Base-by-base conservation (phyloP, 805 yeast genomes). In the Starmera caribaea region DNA sequence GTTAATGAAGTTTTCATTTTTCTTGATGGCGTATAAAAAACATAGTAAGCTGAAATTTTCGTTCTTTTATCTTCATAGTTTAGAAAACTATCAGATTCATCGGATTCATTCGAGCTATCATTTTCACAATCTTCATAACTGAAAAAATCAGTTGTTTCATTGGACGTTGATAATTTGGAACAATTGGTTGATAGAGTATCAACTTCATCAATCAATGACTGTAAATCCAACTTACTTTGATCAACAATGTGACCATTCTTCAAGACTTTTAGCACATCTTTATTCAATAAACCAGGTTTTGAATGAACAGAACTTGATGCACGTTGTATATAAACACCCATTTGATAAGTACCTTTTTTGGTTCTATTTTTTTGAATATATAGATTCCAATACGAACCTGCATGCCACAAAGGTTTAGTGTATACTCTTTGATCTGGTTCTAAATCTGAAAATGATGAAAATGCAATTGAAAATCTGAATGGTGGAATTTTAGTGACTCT, bases 351-450 rank as follows among this genome's bases (percentile, higher is more conserved):
- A 3, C 69, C 64, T 40, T 64, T 59, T 41, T 65, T 65, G 35
- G 59, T 55, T 16, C 61, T 59, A 31, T 67, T 66, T 45, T 71
- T 74, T 42, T 74, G 79, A 28, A 73, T 57, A 49, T 74, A 74
- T 8, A 74, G 52, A 45, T 71, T 73, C 80, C 80, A 74, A 46
- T 68, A 71, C 10, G 79, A 72, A 0, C 80, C 80, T n/a, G 78
- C 77, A 48, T 73, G 74, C 77, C 79, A 74, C 29, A 72, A 58
- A 0, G 76, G 66, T 42, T 68, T 65, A 9, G 74, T 69, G 46
- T 74, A 74, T 2, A 71, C 69, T 33, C 79, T 55, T 46, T 65
- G 68, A 14, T 66, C 73, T 1, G 68, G 61, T 13, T 59, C 54
- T 14, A 74, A 55, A 11, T 63, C 64, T 3, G 71, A 64, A 3